Base-by-base conservation (phyloP, 2,329 filamentous ascomycete species). In the Colletotrichum cuscutae region DNA sequence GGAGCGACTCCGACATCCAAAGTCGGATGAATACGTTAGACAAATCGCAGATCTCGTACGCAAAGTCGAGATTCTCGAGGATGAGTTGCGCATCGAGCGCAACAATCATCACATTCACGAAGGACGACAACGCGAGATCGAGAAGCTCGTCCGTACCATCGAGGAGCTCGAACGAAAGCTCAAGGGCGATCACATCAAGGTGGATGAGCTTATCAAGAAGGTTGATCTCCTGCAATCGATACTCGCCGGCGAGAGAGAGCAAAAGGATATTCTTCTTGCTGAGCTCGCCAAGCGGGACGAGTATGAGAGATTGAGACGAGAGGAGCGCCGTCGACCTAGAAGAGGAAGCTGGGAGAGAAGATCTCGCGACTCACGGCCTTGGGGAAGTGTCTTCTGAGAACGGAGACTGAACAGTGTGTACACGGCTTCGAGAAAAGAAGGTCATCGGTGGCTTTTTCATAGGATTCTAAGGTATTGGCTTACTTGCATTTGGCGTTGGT, bases 261-360 rank as follows among this genome's bases (percentile, higher is more conserved):
- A 73, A 6, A 65, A 61, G 9, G 54, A 73, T 0, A 73, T 73
- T 19, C 67, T 73, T 2, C 42, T 71, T 30, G 60, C 49, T n/a
- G 71, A 73, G 49, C 35, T 73, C 2, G 66, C 71, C 3, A 73
- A 64, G 56, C 66, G 71, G 9, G 71, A 73, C 13, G 67, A 73
- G 24, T 71, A 60, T n/a, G 71, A 65, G 2, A 37, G 66, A 8
- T 3, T 24, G 26, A 53, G 64, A 8, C 56, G 61, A 24, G 56
- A 65, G 3, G 66, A 52, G 4, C 66, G 61, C 32, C 71, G 71
- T 30, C 62, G 71, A 15, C 58, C 46, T 5, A 73, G 71, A 46
- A 65, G 67, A 24, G 54, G 64, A 26, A 73, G 71, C n/a, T 73
- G 67, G 35, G 71, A 73, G 22, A 65, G 71, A 13, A 61, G 68